Conservation (phyloP, 140 eudicot genomes). For the Ambrosia hybrid region DNA sequence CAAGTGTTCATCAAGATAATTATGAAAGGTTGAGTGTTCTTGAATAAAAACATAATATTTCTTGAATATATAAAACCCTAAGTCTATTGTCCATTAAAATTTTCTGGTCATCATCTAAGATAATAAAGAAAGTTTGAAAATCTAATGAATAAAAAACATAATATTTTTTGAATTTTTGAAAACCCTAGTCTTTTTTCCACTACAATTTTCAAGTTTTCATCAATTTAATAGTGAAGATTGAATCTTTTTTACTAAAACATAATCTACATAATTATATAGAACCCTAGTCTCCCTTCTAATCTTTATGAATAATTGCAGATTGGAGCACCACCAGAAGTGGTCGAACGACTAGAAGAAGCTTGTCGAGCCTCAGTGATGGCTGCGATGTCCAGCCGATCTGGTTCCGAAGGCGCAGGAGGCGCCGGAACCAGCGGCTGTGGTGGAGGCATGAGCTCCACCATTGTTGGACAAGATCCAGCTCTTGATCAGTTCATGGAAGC, state of each 20-base stretch:
- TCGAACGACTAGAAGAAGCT: constrained; percentile 82
- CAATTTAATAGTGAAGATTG: too few species aligned
- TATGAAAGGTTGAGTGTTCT: too few species aligned
- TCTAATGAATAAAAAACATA: too few species aligned
- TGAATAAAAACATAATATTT: not conserved
- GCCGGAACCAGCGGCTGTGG: constrained; percentile 35
- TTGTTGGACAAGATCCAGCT: constrained; percentile 71
- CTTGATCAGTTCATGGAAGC: constrained; percentile 99
- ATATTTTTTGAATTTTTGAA: too few species aligned
- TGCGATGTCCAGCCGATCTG: constrained; percentile 40
- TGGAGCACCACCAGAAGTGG: constrained; percentile 97
- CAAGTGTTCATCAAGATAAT: too few species aligned
- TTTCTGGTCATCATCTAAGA: not conserved
- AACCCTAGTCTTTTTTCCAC: too few species aligned
- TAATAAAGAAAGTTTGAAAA: not conserved
- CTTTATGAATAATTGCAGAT: constrained; percentile 41
- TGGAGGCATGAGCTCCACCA: constrained; percentile 16
- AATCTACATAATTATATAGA: too few species aligned
- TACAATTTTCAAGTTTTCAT: too few species aligned
- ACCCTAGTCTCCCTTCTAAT: not conserved
- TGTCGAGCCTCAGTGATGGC: constrained; percentile 54
- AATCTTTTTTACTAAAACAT: too few species aligned
- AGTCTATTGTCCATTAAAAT: constrained; percentile 7
- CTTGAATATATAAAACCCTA: constrained; percentile 21
- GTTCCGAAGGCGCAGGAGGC: constrained; percentile 6